A percentile compares a stretch with the other conserved stretches of the same genome.
Evolutionary conservation across 768 basidiomycete genomes (phyloP).

Genomic region (Clitopilus hobsonii): DNA sequence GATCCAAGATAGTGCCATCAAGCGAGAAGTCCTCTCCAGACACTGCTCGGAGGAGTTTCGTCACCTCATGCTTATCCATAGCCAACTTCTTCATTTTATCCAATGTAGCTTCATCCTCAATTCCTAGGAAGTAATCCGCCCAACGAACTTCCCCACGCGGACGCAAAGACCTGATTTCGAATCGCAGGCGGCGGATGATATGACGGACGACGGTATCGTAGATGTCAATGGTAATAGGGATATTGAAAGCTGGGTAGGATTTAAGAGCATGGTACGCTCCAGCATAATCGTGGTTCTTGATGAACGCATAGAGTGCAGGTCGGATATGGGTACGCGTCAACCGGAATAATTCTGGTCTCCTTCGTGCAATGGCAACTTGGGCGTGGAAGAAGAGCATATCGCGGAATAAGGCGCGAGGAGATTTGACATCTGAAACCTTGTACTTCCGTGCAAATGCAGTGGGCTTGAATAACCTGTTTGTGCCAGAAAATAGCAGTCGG

Average conservation of each 20-base stretch:
- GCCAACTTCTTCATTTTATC: neutral
- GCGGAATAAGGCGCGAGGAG: slow-evolving; percentile 37
- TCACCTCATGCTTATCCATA: slow-evolving; percentile 6
- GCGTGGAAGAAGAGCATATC: slow-evolving; percentile 33
- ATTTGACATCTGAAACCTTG: slow-evolving; percentile 17
- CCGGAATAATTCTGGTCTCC: too few relatives aligned
- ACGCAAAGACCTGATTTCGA: slow-evolving; percentile 13
- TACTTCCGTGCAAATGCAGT: slow-evolving; percentile 14
- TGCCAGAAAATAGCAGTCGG: slow-evolving; percentile 34
- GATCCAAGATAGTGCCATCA: neutral
- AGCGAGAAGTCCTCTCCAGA: neutral
- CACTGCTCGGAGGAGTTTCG: slow-evolving; percentile 6
- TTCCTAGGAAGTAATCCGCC: slow-evolving; percentile 23
- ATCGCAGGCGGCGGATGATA: slow-evolving; percentile 24
- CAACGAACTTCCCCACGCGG: slow-evolving; percentile 11
- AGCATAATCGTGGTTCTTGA: slow-evolving; percentile 40
- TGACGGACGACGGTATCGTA: slow-evolving; percentile 36
- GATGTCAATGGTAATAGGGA: slow-evolving; percentile 27
- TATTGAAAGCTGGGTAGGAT: slow-evolving; percentile 20
- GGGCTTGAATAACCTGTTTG: slow-evolving; percentile 12
- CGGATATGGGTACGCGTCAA: slow-evolving; percentile 33
- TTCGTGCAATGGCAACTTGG: slow-evolving; percentile 16
- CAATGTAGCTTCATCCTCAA: neutral
- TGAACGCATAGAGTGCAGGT: slow-evolving; percentile 38
- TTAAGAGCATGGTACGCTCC: slow-evolving; percentile 38